Percentiles rank a stretch among this genome's conserved stretches.
phyloP scores from a whole-genome alignment of 2,329 filamentous ascomycete genomes.

The Ophiobolus disseminans region DNA sequence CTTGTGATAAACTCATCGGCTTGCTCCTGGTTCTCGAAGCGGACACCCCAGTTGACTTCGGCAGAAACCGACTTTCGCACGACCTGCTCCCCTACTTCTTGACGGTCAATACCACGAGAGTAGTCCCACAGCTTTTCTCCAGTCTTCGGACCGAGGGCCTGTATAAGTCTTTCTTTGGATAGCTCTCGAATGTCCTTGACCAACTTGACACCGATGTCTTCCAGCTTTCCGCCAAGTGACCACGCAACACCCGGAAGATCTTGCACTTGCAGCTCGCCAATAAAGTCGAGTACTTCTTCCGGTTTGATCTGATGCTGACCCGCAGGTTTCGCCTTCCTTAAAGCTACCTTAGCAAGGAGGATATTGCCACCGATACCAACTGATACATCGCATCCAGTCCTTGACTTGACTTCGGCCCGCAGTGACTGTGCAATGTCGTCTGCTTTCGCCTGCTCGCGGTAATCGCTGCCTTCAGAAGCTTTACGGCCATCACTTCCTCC shows the following conservation, averaged over 20 bases:
- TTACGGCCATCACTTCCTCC: slow-evolving; percentile 71
- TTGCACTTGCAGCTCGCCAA: slow-evolving; percentile 79
- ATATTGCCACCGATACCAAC: slow-evolving; percentile 93
- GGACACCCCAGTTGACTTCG: slow-evolving; percentile 97
- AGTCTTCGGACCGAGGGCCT: slow-evolving; percentile 85
- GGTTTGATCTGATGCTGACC: slow-evolving; percentile 89
- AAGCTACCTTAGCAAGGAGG: slow-evolving; percentile 85
- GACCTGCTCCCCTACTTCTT: slow-evolving; percentile 84
- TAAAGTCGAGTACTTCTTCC: slow-evolving; percentile 76
- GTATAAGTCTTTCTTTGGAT: slow-evolving; percentile 76
- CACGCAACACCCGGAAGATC: slow-evolving; percentile 90
- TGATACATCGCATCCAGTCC: slow-evolving; percentile 64
- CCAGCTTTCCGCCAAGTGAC: slow-evolving; percentile 85
- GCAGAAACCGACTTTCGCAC: slow-evolving; percentile 93
- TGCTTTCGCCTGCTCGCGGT: slow-evolving; percentile 79
- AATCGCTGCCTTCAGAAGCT: slow-evolving; percentile 71
- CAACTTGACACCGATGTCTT: slow-evolving; percentile 80
- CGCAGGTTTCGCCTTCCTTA: slow-evolving; percentile 91
- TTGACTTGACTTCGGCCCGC: slow-evolving; percentile 52
- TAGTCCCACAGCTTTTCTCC: slow-evolving; percentile 92
- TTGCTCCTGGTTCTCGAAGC: slow-evolving; percentile 90
- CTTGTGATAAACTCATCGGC: slow-evolving; percentile 90
- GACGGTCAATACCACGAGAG: slow-evolving; percentile 82
- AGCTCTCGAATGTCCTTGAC: slow-evolving; percentile 83
- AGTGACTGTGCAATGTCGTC: slow-evolving; percentile 73